Evolutionary conservation across 2,329 filamentous ascomycete species (phyloP).

Genomic region (Moelleriella libera): DNA sequence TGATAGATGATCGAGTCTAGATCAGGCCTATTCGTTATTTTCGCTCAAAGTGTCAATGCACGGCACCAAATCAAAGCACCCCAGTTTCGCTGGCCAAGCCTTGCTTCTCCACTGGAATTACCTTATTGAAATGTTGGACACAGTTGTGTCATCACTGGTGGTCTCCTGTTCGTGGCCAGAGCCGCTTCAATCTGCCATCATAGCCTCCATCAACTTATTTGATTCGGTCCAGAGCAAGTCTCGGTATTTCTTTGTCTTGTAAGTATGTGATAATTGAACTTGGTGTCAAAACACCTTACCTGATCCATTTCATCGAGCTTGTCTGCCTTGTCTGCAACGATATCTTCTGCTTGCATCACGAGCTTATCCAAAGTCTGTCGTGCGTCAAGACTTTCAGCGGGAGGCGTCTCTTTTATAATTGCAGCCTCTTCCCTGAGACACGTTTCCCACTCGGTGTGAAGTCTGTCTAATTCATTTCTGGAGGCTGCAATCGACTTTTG

Average conservation of each 20-base stretch:
- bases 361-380: constrained; percentile 1
- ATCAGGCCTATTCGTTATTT: too few relatives aligned
- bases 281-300: constrained; percentile 6
- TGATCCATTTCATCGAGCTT: constrained; percentile 14
- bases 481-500: constrained; percentile 9
- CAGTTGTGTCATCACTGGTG: too few relatives aligned
- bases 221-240: constrained; percentile 3
- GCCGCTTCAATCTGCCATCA: constrained; percentile 7
- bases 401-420: constrained; percentile 8
- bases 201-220: constrained; percentile 12
- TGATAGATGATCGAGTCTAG: too few relatives aligned
- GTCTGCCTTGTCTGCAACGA: constrained; percentile 9
- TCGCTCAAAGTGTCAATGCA: too few relatives aligned
- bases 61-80: too few relatives aligned
- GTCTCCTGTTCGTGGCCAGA: too few relatives aligned
- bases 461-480: constrained; percentile 10
- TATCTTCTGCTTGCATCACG: constrained; percentile 9
- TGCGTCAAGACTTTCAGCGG: background rate
- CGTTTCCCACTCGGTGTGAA: constrained; percentile 12
- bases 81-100: too few relatives aligned
- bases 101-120: too few relatives aligned
- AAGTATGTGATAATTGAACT: background rate
- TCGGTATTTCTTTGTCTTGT: constrained; percentile 2
- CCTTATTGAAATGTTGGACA: too few relatives aligned
- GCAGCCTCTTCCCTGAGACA: constrained; percentile 9